Conservation (phyloP, 176 grass and related monocot genomes). For the Pontederia crassipes region DNA sequence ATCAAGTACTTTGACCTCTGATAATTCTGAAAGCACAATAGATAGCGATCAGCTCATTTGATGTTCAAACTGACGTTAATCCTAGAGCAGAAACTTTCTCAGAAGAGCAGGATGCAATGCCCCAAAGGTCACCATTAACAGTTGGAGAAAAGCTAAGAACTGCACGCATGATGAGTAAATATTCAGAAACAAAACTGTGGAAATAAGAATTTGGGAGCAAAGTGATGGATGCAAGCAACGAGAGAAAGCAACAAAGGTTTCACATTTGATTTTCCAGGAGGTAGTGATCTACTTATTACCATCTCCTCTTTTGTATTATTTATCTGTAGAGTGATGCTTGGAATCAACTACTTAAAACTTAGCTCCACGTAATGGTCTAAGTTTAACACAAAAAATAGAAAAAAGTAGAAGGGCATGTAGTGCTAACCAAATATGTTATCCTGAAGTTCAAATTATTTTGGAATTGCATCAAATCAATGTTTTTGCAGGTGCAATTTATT, state of each 20-base stretch:
- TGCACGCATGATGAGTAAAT: constrained; percentile 72
- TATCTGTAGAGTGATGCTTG: constrained; percentile 79
- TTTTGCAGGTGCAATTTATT: too few relatives aligned
- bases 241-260: constrained; percentile 51
- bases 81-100: neutral
- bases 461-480: too few relatives aligned
- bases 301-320: constrained; percentile 45
- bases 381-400: too few relatives aligned
- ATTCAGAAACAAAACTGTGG: constrained; percentile 32
- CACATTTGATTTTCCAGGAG: constrained; percentile 71
- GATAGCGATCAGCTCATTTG: neutral
- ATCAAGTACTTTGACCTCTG: neutral
- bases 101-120: neutral
- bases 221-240: constrained; percentile 50
- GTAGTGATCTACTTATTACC: constrained; percentile 58
- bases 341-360: constrained; percentile 56
- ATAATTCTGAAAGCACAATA: neutral
- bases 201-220: constrained; percentile 61
- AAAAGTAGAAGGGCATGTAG: too few relatives aligned
- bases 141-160: constrained; percentile 66
- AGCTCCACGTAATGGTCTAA: too few relatives aligned
- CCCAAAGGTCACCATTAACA: constrained; percentile 49
- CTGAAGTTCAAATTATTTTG: too few relatives aligned
- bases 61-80: neutral
- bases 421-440: too few relatives aligned